These are phyloP conservation scores for Aspergillus ruber DNA, from an alignment of 2,329 filamentous ascomycete genomes.

Conservation along the genomic window DNA sequence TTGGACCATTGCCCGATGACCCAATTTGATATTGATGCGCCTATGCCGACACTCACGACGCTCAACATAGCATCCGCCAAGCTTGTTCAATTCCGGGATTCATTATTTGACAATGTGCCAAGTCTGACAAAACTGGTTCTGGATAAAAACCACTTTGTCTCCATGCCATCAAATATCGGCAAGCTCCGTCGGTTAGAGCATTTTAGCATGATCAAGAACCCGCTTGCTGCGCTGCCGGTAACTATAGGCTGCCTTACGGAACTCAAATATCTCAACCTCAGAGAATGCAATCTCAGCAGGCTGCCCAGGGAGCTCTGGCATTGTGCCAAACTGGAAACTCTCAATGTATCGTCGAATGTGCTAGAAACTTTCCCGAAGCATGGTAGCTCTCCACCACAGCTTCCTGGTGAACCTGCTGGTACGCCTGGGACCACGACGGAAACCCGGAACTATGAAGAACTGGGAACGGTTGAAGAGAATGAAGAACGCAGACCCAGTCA, in stretches of 20 bases:
- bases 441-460: constrained; percentile 71
- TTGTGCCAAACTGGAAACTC: constrained; percentile 78
- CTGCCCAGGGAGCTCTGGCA: constrained; percentile 95
- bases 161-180: constrained; percentile 77
- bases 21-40: constrained; percentile 73
- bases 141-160: constrained; percentile 94
- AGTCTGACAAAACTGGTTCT: constrained; percentile 82
- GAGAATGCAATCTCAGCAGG: constrained; percentile 86
- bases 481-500: constrained; percentile 73
- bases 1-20: constrained; percentile 94
- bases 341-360: constrained; percentile 94
- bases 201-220: constrained; percentile 90
- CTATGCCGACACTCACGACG: constrained; percentile 73
- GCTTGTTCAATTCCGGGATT: constrained; percentile 77
- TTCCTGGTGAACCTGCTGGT: constrained; percentile 45
- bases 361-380: constrained; percentile 87
- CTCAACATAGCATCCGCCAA: constrained; percentile 90
- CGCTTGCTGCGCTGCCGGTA: constrained; percentile 71
- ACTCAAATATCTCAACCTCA: constrained; percentile 76
- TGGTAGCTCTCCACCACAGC: constrained; percentile 56
- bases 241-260: constrained; percentile 86
- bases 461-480: constrained; percentile 59
- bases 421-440: constrained; percentile 46
- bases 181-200: constrained; percentile 77
- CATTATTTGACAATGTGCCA: constrained; percentile 78